Evolutionary conservation across 2,329 filamentous ascomycete genomes (phyloP).

Genomic region (Trichoderma harzianum): DNA sequence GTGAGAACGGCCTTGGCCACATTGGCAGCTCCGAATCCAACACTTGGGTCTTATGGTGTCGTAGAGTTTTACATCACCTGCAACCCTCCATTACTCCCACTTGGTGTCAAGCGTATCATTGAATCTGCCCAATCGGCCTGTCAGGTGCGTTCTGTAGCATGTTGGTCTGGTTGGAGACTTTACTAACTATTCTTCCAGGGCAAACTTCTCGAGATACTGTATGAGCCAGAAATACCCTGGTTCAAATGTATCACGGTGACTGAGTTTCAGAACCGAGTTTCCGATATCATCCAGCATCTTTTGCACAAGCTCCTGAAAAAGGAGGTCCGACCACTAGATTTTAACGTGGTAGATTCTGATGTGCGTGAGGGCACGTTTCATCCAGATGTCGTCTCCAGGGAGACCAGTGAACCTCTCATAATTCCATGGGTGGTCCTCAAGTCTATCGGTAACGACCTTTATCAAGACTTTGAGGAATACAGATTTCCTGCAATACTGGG

Average conservation of each 20-base stretch:
- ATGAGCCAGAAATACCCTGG: conserved; percentile 35
- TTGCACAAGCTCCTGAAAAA: conserved; percentile 18
- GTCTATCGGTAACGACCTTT: neutral
- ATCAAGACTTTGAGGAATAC: conserved; percentile 21
- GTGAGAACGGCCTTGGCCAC: neutral
- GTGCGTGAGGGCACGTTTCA: neutral
- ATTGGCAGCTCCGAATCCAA: neutral
- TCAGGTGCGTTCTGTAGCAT: neutral
- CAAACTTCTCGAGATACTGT: conserved; percentile 32
- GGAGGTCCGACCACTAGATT: neutral
- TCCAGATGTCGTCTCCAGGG: conserved; percentile 24
- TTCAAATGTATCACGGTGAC: conserved; percentile 32
- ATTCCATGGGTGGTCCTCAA: conserved; percentile 26
- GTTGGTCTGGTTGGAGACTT: neutral
- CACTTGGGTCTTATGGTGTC: neutral
- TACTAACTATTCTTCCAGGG: conserved; percentile 6
- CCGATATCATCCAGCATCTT: conserved; percentile 21
- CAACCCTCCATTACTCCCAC: conserved; percentile 33
- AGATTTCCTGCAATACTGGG: conserved; percentile 26
- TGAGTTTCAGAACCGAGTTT: conserved; percentile 19
- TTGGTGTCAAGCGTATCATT: conserved; percentile 31
- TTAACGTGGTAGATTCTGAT: conserved; percentile 20
- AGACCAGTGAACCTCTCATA: conserved; percentile 20
- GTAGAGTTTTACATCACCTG: conserved; percentile 35
- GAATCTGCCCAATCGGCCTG: conserved; percentile 17